Percentiles rank a stretch among this genome's conserved stretches.
Conservation (phyloP, 2,329 filamentous ascomycete genomes). For the Sporothrix dimorphospora region DNA sequence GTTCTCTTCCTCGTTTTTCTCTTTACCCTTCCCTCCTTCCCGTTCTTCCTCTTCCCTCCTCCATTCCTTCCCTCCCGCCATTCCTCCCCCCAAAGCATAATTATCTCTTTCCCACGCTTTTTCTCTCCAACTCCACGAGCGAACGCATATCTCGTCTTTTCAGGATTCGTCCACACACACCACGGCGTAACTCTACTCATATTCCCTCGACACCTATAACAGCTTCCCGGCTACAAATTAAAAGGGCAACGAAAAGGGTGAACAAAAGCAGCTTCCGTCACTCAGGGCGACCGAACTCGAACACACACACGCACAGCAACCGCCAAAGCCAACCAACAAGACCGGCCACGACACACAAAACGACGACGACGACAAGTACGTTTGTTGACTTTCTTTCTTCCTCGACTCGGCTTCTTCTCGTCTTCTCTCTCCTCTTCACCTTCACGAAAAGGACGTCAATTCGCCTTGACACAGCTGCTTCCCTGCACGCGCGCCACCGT, state of each 20-base stretch:
- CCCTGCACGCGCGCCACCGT: conserved; percentile 2
- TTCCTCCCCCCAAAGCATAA: conserved; percentile 13
- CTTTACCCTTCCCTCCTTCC: conserved; percentile 21
- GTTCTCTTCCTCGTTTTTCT: conserved; percentile 3
- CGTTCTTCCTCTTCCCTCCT: neutral
- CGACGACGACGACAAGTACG: neutral
- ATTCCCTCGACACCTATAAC: conserved; percentile 25
- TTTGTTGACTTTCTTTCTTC: neutral
- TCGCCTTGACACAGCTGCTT: neutral
- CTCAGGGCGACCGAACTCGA: conserved; percentile 24
- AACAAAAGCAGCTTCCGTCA: conserved; percentile 18
- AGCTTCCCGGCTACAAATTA: conserved; percentile 21
- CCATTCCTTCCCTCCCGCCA: conserved; percentile 8
- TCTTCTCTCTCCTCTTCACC: neutral
- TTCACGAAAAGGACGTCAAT: neutral
- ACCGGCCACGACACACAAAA: neutral
- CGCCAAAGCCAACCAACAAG: neutral
- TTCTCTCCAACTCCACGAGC: neutral
- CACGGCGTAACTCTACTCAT: neutral
- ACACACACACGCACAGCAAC: neutral
- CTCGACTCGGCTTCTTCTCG: neutral
- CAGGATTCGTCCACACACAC: neutral
- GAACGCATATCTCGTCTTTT: conserved; percentile 2
- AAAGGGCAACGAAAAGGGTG: neutral
- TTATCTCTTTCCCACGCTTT: neutral